These are phyloP conservation scores for Blastobotrys peoriensis DNA, from an alignment of 805 yeast genomes.

Conservation along the genomic window DNA sequence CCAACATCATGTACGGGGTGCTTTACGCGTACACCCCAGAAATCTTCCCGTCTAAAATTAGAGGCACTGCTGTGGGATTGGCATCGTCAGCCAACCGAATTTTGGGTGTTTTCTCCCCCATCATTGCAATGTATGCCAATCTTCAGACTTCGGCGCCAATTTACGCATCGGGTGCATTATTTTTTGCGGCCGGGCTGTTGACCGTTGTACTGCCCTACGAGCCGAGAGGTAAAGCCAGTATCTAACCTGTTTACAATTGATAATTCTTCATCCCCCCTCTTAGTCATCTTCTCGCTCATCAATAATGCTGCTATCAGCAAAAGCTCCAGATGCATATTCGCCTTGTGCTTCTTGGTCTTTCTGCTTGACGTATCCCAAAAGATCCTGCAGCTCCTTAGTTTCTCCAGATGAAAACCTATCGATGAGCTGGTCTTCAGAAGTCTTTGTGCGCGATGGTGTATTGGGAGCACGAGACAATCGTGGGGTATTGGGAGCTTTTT, in stretches of 20 bases:
- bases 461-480: slow-evolving; percentile 7
- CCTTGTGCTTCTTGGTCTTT: slow-evolving; percentile 3
- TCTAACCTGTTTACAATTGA: neutral
- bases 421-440: neutral
- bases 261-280: neutral
- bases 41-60: slow-evolving; percentile 29
- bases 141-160: slow-evolving; percentile 41
- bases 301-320: neutral
- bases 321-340: neutral
- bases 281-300: neutral
- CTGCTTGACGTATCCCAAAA: slow-evolving; percentile 9
- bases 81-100: slow-evolving; percentile 39
- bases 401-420: slow-evolving; percentile 1
- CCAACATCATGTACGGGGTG: slow-evolving; percentile 32
- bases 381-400: slow-evolving; percentile 5
- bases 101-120: slow-evolving; percentile 41
- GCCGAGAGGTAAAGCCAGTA: slow-evolving; percentile 28
- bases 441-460: slow-evolving; percentile 12
- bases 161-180: slow-evolving; percentile 39
- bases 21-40: slow-evolving; percentile 43
- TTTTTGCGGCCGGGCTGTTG: slow-evolving; percentile 36
- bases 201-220: slow-evolving; percentile 43
- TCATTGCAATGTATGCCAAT: slow-evolving; percentile 39
- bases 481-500: slow-evolving; percentile 10
- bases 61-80: slow-evolving; percentile 40